Evolutionary conservation across 2,329 filamentous ascomycete species (phyloP).

Genomic region (Delphinella strobiligena): DNA sequence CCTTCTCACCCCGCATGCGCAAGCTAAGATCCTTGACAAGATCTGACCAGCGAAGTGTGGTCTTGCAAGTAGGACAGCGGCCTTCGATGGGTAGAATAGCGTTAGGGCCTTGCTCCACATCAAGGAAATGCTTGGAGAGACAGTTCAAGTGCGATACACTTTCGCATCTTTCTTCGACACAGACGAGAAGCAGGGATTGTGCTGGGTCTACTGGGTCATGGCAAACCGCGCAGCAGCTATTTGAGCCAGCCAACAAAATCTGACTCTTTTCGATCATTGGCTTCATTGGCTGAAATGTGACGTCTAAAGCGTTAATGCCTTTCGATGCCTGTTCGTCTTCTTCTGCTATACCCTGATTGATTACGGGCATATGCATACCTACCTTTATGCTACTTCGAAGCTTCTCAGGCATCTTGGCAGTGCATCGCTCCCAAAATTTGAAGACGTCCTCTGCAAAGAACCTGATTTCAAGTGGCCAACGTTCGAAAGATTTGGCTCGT

Average conservation of each 20-base stretch:
- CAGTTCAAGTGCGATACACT: slow-evolving; percentile 44
- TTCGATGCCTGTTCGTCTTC: not conserved
- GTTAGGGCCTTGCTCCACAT: slow-evolving; percentile 25
- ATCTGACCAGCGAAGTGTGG: slow-evolving; percentile 54
- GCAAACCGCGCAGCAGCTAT: slow-evolving; percentile 40
- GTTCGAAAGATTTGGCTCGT: slow-evolving; percentile 62
- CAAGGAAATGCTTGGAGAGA: slow-evolving; percentile 40
- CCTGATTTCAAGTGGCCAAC: slow-evolving; percentile 71
- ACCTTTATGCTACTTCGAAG: slow-evolving; percentile 35
- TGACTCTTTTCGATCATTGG: slow-evolving; percentile 40
- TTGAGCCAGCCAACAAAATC: slow-evolving; percentile 27
- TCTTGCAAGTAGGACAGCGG: slow-evolving; percentile 57
- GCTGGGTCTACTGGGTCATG: slow-evolving; percentile 22
- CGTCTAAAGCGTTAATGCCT: slow-evolving; percentile 35
- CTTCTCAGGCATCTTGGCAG: slow-evolving; percentile 35
- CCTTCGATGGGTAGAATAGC: slow-evolving; percentile 56
- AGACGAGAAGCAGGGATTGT: slow-evolving; percentile 37
- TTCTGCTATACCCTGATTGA: not conserved
- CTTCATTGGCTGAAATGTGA: slow-evolving; percentile 40
- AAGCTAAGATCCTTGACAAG: slow-evolving; percentile 76
- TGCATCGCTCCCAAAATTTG: slow-evolving; percentile 53
- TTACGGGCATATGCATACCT: slow-evolving; percentile 2
- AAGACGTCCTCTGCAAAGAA: slow-evolving; percentile 67
- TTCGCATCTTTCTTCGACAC: slow-evolving; percentile 36
- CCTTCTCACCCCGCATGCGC: slow-evolving; percentile 56